Percentiles rank a stretch among this genome's conserved stretches.
Evolutionary conservation across 164 flowering plant genomes (phyloP).

Genomic region (Vitis rupestris): DNA sequence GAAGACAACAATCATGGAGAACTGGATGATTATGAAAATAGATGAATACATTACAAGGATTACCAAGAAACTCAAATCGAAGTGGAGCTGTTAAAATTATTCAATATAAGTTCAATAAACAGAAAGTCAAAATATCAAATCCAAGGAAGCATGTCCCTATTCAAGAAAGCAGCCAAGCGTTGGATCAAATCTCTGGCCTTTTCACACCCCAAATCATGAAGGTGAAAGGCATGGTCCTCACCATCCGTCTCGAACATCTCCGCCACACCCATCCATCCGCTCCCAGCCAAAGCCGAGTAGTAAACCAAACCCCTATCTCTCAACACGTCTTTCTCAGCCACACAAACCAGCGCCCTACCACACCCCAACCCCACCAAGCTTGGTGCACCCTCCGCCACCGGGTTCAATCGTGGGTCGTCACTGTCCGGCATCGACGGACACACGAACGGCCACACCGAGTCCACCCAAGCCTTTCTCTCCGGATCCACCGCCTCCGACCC

Average conservation of each 20-base stretch:
- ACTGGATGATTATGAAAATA: no score
- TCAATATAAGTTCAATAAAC: no score
- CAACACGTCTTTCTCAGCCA: conserved; percentile 19
- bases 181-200: conserved; percentile 17
- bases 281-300: conserved; percentile 4
- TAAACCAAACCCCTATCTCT: conserved; percentile 20
- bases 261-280: conserved; percentile 18
- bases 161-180: conserved; percentile 15
- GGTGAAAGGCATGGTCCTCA: conserved; percentile 20
- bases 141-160: conserved; percentile 12
- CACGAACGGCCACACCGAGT: conserved; percentile 9
- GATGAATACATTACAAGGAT: no score
- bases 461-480: conserved; percentile 7
- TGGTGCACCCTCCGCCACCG: conserved; percentile 14
- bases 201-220: conserved; percentile 2
- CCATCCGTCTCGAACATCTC: conserved; percentile 15
- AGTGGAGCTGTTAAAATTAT: no score
- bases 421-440: conserved; percentile 16
- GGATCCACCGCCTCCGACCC: conserved; percentile 18
- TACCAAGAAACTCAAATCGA: no score
- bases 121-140: background rate
- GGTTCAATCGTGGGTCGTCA: conserved; percentile 20
- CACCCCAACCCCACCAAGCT: conserved; percentile 14
- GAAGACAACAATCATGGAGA: no score
- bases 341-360: conserved; percentile 15